These are phyloP conservation scores for Monosporozyma aerobia DNA, from an alignment of 805 yeast genomes.

Conservation along the genomic window DNA sequence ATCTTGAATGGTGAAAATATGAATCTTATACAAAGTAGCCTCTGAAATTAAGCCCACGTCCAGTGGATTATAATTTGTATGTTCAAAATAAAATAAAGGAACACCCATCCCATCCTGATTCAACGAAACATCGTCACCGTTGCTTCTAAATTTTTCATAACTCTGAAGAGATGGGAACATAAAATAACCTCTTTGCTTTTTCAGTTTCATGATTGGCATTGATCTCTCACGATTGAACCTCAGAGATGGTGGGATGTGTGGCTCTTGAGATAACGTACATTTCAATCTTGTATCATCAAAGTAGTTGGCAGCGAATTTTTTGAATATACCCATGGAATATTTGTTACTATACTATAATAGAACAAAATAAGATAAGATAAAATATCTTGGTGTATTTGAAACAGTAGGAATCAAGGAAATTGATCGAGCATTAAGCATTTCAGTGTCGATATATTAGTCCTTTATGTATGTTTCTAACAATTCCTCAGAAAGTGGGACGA, in stretches of 20 bases:
- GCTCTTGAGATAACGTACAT: neutral
- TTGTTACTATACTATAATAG: neutral
- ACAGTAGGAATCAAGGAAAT: no score
- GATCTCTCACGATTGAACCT: constrained; percentile 6
- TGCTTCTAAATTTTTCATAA: constrained; percentile 9
- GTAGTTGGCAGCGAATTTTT: constrained; percentile 1
- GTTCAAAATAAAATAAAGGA: constrained; percentile 10
- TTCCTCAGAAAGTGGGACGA: no score
- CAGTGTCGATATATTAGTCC: no score
- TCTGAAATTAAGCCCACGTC: neutral
- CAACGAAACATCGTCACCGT: constrained; percentile 1
- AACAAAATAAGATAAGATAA: no score
- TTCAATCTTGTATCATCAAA: neutral
- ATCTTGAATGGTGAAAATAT: constrained; percentile 5
- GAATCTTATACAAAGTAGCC: constrained; percentile 3
- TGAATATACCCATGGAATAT: constrained; percentile 1
- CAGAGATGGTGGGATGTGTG: constrained; percentile 1
- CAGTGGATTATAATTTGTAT: neutral
- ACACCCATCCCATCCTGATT: constrained; percentile 15
- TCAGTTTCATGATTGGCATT: constrained; percentile 6
- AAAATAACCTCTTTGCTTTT: constrained; percentile 5
- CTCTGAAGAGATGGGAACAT: constrained; percentile 13
- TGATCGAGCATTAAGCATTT: no score
- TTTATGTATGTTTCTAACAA: no score
- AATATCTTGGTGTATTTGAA: no score